Conservation (phyloP, 129 eudicot genomes). For the Kitagawia praeruptora region DNA sequence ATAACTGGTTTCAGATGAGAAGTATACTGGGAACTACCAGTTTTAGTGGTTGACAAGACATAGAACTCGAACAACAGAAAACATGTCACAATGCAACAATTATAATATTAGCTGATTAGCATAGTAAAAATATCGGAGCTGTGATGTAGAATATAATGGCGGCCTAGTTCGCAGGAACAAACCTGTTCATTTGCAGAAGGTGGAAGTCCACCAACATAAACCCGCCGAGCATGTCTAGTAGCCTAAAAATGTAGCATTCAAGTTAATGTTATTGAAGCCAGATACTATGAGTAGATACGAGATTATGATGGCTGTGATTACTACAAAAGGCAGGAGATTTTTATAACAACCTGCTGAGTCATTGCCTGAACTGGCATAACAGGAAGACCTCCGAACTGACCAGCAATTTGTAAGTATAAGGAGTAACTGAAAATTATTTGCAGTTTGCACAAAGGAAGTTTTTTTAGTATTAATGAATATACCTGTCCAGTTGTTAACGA, state of each 20-base stretch:
- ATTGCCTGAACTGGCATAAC: constrained; percentile 96
- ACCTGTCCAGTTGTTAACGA: constrained; percentile 77
- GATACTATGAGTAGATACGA: background rate
- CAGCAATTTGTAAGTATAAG: constrained; percentile 5
- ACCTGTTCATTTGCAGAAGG: constrained; percentile 98
- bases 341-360: constrained; percentile 90
- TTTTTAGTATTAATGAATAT: constrained; percentile 3
- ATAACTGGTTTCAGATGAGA: background rate
- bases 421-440: background rate
- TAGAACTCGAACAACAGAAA: background rate
- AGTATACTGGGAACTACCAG: background rate
- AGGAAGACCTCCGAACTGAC: constrained; percentile 81
- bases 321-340: background rate
- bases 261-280: background rate
- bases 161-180: background rate
- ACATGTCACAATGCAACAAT: background rate
- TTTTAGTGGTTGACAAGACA: background rate
- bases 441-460: constrained; percentile 7
- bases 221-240: constrained; percentile 97
- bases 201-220: constrained; percentile 96
- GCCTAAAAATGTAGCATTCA: constrained; percentile 46
- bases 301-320: background rate
- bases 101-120: background rate
- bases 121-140: background rate
- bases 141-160: background rate